Evolutionary conservation across 2,329 filamentous ascomycete genomes (phyloP), one percentile per base, ranked within the genome.

Genomic region (Boeremia lycopersici): DNA sequence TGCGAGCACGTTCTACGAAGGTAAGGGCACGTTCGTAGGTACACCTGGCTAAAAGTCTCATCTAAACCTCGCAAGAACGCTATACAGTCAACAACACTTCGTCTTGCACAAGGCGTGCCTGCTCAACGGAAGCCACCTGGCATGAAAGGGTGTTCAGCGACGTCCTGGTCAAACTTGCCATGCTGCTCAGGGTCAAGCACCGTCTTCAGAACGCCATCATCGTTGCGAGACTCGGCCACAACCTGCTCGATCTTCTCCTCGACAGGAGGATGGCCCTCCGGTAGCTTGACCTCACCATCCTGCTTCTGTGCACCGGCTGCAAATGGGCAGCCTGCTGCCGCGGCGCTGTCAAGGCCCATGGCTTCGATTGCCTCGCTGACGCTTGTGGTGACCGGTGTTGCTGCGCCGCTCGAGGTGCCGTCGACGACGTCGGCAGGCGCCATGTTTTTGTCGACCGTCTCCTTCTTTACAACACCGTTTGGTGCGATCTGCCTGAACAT

Each of bases 401-500:
- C 52, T 52, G 55, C 12, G 55, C 59, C 50, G 23, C 46, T 45
- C 47, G 44, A n/a, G 44, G 42, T 51, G 45, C 56, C 60, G 19
- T 72, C 70, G 4, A 73, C 28, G 4, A 67, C 66, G 5, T 72
- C 67, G 7, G 56, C 61, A 1, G 70, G 62, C 9, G 59, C 50
- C 41, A 79, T 67, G 11, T 67, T 70, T 53, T 71, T 68, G 35
- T 72, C 69, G 39, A 78, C 70, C 6, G 67, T 64, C 43, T 79
- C 73, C 57, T 77, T 80, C 67, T 77, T 78, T 43, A 81, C 77
- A 23, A 80, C 72, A 8, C 81, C 80, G 12, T 78, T 63, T 0
- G 79, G 79, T 1, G 80, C 80, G 44, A 89, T 88, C 74, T 88
- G 86, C 5, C 84, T 77, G 67, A 89, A 89, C 85, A 89, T 86